phyloP scores from a whole-genome alignment of 495 filamentous ascomycete genomes.

The Talaromyces adpressus region DNA sequence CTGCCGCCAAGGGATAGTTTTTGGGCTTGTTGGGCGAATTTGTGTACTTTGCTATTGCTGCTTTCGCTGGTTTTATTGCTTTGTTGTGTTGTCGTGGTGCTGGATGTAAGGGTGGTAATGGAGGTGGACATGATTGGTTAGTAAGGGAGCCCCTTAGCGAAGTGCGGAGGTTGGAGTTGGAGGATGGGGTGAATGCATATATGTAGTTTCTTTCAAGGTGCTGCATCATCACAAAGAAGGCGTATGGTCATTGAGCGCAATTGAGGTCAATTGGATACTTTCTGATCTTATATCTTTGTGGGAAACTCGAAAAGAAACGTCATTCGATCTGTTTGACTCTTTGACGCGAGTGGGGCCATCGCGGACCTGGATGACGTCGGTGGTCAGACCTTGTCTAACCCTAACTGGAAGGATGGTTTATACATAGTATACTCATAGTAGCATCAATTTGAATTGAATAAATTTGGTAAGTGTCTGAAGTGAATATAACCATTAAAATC shows the following conservation, averaged over 20 bases:
- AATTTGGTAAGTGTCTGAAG: not conserved
- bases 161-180: not conserved
- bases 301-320: not conserved
- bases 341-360: not conserved
- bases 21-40: slow-evolving; percentile 50
- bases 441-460: not conserved
- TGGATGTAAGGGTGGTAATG: not conserved
- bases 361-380: not conserved
- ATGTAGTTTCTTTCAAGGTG: not conserved
- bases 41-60: slow-evolving; percentile 16
- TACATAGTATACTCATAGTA: too few relatives aligned
- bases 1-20: slow-evolving; percentile 40
- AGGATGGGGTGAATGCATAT: not conserved
- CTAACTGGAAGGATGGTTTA: not conserved
- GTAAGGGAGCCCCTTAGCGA: not conserved
- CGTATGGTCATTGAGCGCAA: not conserved
- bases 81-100: not conserved
- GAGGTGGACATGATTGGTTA: not conserved
- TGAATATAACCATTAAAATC: not conserved
- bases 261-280: not conserved
- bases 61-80: not conserved
- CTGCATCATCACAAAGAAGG: not conserved
- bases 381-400: not conserved
- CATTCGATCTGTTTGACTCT: not conserved
- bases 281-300: not conserved